phyloP scores from a whole-genome alignment of 495 filamentous ascomycete genomes.

The Cladorrhinum samala region DNA sequence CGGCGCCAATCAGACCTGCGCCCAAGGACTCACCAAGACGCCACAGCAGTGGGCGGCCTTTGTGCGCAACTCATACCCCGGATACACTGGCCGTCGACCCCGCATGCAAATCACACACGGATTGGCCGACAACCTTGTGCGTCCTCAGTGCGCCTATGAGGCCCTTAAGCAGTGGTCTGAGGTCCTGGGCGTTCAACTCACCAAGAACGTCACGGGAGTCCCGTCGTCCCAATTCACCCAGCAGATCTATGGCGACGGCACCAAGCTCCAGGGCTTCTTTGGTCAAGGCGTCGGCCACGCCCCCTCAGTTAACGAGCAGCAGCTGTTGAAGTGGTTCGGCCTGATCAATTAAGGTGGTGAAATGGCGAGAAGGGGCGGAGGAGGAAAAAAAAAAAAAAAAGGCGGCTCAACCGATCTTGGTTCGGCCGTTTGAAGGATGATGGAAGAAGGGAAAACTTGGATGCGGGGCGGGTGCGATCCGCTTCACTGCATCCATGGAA shows the following conservation, averaged over 20 bases:
- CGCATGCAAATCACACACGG: conserved; percentile 54
- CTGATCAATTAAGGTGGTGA: conserved; percentile 27
- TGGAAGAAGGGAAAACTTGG: neutral
- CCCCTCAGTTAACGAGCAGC: conserved; percentile 35
- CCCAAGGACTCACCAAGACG: conserved; percentile 43
- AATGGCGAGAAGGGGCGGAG: no score
- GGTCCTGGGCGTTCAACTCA: conserved; percentile 37
- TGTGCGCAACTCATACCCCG: conserved; percentile 46
- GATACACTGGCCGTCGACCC: conserved; percentile 47
- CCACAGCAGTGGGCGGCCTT: conserved; percentile 45
- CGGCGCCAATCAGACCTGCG: conserved; percentile 46
- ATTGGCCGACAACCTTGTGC: conserved; percentile 42
- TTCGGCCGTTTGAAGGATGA: neutral
- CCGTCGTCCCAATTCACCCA: conserved; percentile 38
- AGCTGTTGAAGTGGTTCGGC: conserved; percentile 35
- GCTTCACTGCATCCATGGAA: neutral
- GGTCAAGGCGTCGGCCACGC: conserved; percentile 44
- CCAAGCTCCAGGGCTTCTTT: conserved; percentile 40
- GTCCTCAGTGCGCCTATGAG: conserved; percentile 45
- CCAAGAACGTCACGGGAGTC: conserved; percentile 29
- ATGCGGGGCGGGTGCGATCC: neutral
- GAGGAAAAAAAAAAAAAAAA: no score
- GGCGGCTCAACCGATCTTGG: no score
- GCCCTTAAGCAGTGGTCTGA: conserved; percentile 54
- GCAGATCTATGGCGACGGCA: conserved; percentile 39